A percentile compares a stretch with the other conserved stretches of the same genome.
Conservation (phyloP, 768 basidiomycete genomes). For the Boletus bicolor region DNA sequence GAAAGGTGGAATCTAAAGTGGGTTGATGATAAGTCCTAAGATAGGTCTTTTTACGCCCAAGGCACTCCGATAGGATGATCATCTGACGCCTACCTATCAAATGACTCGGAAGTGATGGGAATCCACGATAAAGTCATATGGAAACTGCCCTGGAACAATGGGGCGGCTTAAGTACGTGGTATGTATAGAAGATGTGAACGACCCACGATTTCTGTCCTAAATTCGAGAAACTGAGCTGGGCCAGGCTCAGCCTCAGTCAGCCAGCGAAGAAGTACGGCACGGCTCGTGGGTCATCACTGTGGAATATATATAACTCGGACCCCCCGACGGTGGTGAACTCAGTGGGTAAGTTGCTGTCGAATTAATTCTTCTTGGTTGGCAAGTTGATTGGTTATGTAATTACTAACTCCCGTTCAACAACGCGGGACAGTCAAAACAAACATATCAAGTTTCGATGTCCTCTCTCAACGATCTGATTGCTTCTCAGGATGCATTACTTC, state of each 20-base stretch:
- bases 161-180: neutral
- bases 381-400: neutral
- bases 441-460: conserved; percentile 6
- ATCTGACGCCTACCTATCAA: neutral
- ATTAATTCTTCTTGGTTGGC: no score
- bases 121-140: neutral
- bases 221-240: no score
- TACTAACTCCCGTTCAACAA: neutral
- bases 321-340: no score
- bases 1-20: neutral
- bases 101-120: neutral
- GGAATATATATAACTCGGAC: no score
- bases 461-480: conserved; percentile 29
- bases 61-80: neutral
- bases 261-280: no score
- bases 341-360: no score
- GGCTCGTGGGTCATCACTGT: no score
- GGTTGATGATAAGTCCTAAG: neutral
- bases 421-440: neutral
- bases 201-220: neutral
- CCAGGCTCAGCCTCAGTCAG: no score
- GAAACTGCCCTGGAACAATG: neutral
- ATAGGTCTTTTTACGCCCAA: neutral
- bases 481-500: conserved; percentile 30
- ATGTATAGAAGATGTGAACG: neutral